phyloP scores from a whole-genome alignment of 2,329 filamentous ascomycete species.

The Clarireedia homoeocarpa region DNA sequence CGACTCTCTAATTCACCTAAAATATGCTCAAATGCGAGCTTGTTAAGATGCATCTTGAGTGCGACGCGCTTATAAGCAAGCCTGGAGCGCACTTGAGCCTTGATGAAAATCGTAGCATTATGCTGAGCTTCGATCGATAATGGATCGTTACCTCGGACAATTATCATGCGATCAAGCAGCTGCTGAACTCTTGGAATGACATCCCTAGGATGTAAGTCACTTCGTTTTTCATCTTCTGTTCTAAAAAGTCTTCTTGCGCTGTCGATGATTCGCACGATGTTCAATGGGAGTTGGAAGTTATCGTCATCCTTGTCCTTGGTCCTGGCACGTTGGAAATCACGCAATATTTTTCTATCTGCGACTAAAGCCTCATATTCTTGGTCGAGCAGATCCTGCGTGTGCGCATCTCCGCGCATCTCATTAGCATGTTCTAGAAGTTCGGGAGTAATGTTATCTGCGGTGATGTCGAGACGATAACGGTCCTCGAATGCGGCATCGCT shows the following conservation, averaged over 20 bases:
- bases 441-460: constrained; percentile 52
- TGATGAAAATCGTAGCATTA: constrained; percentile 86
- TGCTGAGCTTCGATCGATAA: constrained; percentile 81
- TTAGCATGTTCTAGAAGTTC: constrained; percentile 79
- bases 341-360: constrained; percentile 67
- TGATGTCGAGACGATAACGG: constrained; percentile 80
- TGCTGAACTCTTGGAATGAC: constrained; percentile 73
- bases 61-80: constrained; percentile 91
- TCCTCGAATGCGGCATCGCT: constrained; percentile 71
- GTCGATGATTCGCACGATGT: constrained; percentile 83
- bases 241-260: constrained; percentile 86
- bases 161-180: constrained; percentile 67
- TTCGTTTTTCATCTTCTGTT: constrained; percentile 76
- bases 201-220: constrained; percentile 81
- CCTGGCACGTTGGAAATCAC: constrained; percentile 46
- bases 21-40: constrained; percentile 86
- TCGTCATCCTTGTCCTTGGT: constrained; percentile 67
- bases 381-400: constrained; percentile 79
- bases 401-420: constrained; percentile 80
- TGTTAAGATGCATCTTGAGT: constrained; percentile 76
- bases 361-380: constrained; percentile 76
- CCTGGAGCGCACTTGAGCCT: constrained; percentile 80
- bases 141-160: constrained; percentile 77
- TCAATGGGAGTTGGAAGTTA: constrained; percentile 85
- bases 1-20: constrained; percentile 84